Evolutionary conservation across 139 green algal species (phyloP).

Genomic region (Tetradesmus obliquus): DNA sequence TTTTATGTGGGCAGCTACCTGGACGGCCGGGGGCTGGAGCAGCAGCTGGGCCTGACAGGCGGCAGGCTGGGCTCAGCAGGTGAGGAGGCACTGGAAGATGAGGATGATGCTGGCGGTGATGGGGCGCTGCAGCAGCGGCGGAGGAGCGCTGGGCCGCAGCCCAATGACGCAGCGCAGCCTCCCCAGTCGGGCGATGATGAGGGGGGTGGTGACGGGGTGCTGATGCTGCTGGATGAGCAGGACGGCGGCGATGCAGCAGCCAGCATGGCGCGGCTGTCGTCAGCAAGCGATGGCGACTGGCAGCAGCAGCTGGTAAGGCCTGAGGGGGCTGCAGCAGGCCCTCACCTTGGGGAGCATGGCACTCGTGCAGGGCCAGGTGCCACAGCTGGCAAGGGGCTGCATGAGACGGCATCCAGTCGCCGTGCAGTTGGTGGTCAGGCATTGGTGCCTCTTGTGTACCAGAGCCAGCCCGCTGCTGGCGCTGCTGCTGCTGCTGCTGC

Average conservation of each 20-base stretch:
- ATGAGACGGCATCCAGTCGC: not conserved
- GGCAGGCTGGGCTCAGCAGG: not conserved
- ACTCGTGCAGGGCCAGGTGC: not conserved
- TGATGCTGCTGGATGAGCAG: not conserved
- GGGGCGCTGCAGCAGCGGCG: not conserved
- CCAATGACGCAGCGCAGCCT: too few relatives aligned
- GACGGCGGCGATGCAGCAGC: not conserved
- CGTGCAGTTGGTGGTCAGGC: not conserved
- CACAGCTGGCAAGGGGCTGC: not conserved
- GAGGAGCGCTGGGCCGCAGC: not conserved
- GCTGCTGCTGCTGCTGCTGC: not conserved
- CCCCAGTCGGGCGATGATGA: not conserved
- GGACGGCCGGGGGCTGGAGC: not conserved
- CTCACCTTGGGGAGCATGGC: too few relatives aligned
- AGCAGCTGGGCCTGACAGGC: not conserved
- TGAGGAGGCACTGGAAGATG: not conserved
- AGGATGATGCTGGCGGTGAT: not conserved
- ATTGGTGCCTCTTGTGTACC: not conserved
- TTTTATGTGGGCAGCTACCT: conserved; percentile 26
- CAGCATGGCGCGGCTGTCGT: not conserved
- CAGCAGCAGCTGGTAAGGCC: not conserved
- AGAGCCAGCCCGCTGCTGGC: not conserved
- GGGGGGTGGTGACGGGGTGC: not conserved
- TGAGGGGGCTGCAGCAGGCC: not conserved
- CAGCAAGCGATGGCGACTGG: not conserved